phyloP scores from a whole-genome alignment of 2,329 filamentous ascomycete species.

The Trichoderma sp. region DNA sequence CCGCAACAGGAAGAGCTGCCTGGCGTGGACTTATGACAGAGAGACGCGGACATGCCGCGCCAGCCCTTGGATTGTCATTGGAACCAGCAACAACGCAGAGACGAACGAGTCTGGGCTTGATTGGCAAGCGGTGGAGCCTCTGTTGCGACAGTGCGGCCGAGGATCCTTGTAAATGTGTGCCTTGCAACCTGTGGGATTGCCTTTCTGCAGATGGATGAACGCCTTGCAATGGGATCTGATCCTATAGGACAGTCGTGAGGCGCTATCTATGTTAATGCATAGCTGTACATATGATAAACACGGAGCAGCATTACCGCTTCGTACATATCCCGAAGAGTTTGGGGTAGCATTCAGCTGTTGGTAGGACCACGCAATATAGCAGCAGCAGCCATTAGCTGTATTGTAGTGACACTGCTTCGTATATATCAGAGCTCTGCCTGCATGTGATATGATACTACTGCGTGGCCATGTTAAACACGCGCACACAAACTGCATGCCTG shows the following conservation, averaged over 20 bases:
- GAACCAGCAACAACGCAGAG: constrained; percentile 31
- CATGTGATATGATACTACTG: constrained; percentile 19
- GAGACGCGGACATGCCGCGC: constrained; percentile 43
- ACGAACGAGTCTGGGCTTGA: constrained; percentile 37
- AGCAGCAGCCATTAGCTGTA: neutral
- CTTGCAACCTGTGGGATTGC: neutral
- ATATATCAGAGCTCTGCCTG: neutral
- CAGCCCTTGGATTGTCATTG: constrained; percentile 54
- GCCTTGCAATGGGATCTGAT: neutral
- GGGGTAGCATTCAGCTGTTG: neutral
- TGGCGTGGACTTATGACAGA: constrained; percentile 55
- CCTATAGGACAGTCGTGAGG: constrained; percentile 3
- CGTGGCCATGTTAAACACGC: constrained; percentile 13
- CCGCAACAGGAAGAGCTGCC: constrained; percentile 41
- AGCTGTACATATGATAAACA: neutral
- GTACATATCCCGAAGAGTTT: neutral
- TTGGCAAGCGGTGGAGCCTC: constrained; percentile 32
- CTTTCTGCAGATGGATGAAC: neutral
- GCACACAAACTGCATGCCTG: constrained; percentile 17
- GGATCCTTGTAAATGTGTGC: neutral
- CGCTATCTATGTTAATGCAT: neutral
- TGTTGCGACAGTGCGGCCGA: constrained; percentile 30
- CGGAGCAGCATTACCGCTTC: neutral
- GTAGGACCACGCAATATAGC: neutral
- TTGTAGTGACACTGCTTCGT: neutral